Evolutionary conservation across 208 protist genomes (phyloP).

Genomic region (Wallacemonas sp.): DNA sequence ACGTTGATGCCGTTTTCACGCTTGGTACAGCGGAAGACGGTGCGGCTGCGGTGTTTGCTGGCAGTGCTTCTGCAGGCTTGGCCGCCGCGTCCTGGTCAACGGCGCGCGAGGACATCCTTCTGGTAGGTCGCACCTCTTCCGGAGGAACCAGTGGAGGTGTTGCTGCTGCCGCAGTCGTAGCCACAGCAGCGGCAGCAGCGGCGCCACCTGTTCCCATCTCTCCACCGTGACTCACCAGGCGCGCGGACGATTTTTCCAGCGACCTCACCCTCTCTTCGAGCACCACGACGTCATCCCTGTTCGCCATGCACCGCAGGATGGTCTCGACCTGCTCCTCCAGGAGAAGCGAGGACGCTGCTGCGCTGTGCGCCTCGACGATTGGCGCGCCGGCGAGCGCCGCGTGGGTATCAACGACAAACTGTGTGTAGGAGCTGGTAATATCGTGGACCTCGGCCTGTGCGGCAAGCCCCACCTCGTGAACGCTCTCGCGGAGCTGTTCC

Average conservation of each 20-base stretch:
- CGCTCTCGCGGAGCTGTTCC: conserved; percentile 33
- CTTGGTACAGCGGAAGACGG: neutral
- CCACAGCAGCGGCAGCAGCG: neutral
- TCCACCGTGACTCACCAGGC: neutral
- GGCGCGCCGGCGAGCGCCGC: conserved; percentile 23
- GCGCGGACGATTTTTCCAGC: conserved; percentile 8
- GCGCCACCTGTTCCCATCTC: neutral
- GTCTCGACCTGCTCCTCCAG: conserved; percentile 31
- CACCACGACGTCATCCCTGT: conserved; percentile 24
- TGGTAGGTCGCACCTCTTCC: too few relatives aligned
- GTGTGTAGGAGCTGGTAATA: conserved; percentile 37
- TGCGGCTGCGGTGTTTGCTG: too few relatives aligned
- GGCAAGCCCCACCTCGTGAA: conserved; percentile 39
- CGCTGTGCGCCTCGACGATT: conserved; percentile 30
- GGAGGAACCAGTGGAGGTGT: too few relatives aligned
- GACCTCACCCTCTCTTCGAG: conserved; percentile 32
- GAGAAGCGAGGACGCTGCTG: conserved; percentile 27
- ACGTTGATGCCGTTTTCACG: neutral
- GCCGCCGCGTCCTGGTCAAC: too few relatives aligned
- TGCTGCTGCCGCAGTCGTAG: too few relatives aligned
- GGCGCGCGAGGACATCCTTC: too few relatives aligned
- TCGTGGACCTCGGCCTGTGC: conserved; percentile 35
- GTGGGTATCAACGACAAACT: conserved; percentile 44
- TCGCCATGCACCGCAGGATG: conserved; percentile 30
- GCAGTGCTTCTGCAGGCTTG: too few relatives aligned